These are phyloP conservation scores for Fusarium sp. DNA, from an alignment of 2,329 filamentous ascomycete species.

Conservation along the genomic window DNA sequence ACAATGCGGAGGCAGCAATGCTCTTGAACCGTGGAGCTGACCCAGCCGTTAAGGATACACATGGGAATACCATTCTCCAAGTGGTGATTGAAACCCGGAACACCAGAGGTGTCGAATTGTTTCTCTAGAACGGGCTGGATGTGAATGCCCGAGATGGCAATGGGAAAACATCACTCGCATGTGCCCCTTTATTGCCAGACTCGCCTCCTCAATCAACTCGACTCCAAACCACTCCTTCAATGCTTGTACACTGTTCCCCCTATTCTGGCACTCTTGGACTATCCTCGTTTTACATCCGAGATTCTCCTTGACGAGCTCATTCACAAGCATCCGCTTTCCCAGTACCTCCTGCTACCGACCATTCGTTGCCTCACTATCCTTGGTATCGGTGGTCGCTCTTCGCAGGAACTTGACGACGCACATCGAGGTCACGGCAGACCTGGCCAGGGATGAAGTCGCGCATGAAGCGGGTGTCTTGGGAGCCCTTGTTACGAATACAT, in stretches of 20 bases:
- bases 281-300: too few species aligned
- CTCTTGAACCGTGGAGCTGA: neutral
- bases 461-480: neutral
- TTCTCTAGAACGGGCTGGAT: neutral
- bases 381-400: too few species aligned
- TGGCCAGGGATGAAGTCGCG: too few species aligned
- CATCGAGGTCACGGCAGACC: too few species aligned
- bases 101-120: neutral
- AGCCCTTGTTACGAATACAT: neutral
- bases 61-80: neutral
- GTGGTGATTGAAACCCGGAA: too few species aligned
- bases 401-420: too few species aligned
- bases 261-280: too few species aligned
- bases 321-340: too few species aligned
- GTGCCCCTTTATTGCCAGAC: neutral
- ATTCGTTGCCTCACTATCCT: too few species aligned
- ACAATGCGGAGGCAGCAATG: neutral
- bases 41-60: neutral
- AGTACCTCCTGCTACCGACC: too few species aligned
- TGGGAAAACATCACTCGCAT: neutral
- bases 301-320: too few species aligned
- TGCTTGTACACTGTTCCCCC: neutral
- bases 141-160: neutral
- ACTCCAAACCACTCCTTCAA: neutral
- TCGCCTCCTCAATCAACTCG: neutral